Base-by-base conservation (phyloP, 306 rosid genomes). In the Sicyos baderoa region DNA sequence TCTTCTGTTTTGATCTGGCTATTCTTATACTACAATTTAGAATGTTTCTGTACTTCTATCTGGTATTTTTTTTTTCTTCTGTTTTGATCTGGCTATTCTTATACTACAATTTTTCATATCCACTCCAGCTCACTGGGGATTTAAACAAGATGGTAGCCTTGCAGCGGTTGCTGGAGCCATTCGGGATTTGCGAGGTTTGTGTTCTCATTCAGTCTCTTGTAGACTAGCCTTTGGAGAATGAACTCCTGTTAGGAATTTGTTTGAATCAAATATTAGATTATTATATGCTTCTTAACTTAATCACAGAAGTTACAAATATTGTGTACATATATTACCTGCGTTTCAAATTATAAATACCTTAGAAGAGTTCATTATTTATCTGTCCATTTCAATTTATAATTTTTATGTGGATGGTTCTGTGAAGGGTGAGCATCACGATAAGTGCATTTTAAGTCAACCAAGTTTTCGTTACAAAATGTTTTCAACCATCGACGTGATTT, bases 171-270 rank as follows among this genome's bases (percentile, higher is more conserved):
- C 73, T 84, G 42, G 88, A 79, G 82, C 86, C 84, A 1, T 84
- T 74, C 52, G 86, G 88, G 71, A 80, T 84, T 72, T 84, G 88
- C 22, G 88, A 84, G 88, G 88, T 84, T 45, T 11, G 86, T 79
- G 57, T 76, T 10, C 71, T 35, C 60, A 54, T 60, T 56, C 45
- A 56, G n/a, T 45, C 8, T 58, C 54, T 49, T 35, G 0, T 47
- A 17, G 15, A 45, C 21, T 6, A 18, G 32, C 17, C 23, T 22
- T 29, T 53, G 37, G 53, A 54, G 25, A 56, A 15, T 32, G 21
- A 21, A 13, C 45, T 73, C 42, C 71, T 14, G 35, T 40, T 19
- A 7, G 54, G 3, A 6, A 11, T 64, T 17, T 54, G 22, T 21
- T 35, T 16, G 37, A 29, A 9, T 61, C 0, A 3, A 37, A 61